These are phyloP conservation scores for Erysimum cheiranthoides DNA, from an alignment of 345 rosid genomes.

Conservation along the genomic window DNA sequence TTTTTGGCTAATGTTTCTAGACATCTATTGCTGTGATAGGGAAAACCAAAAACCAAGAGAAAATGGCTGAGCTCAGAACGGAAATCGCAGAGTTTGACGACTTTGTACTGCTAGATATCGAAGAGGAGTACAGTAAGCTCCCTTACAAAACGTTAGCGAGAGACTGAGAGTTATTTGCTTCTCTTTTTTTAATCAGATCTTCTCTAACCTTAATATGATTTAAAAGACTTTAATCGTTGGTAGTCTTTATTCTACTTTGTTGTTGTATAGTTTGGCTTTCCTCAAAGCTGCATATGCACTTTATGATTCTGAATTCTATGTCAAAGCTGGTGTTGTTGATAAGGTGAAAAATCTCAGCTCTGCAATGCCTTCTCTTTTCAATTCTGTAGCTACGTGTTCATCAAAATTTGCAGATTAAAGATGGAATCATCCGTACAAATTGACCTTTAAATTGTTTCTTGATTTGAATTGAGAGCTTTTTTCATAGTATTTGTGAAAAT, in stretches of 20 bases:
- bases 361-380: background rate
- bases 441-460: no score
- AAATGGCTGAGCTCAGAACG: constrained; percentile 63
- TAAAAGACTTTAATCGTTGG: background rate
- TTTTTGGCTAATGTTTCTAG: background rate
- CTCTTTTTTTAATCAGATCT: background rate
- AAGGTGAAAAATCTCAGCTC: constrained; percentile 55
- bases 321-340: constrained; percentile 74
- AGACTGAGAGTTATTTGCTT: constrained; percentile 33
- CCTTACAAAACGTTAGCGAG: constrained; percentile 97
- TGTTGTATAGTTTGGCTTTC: no score
- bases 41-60: constrained; percentile 54
- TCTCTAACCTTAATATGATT: background rate
- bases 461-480: constrained; percentile 1
- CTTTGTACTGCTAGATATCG: constrained; percentile 74
- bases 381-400: no score
- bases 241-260: no score
- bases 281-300: no score
- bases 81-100: constrained; percentile 81
- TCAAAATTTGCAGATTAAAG: no score
- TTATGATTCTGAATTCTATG: no score
- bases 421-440: no score
- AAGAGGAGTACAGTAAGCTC: constrained; percentile 94
- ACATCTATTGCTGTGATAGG: constrained; percentile 43
- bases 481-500: no score